Percentiles rank a stretch among this genome's conserved stretches.
These are phyloP conservation scores for Wallemia ichthyophaga DNA, from an alignment of 1,284 basidiomycete genomes.

Conservation along the genomic window DNA sequence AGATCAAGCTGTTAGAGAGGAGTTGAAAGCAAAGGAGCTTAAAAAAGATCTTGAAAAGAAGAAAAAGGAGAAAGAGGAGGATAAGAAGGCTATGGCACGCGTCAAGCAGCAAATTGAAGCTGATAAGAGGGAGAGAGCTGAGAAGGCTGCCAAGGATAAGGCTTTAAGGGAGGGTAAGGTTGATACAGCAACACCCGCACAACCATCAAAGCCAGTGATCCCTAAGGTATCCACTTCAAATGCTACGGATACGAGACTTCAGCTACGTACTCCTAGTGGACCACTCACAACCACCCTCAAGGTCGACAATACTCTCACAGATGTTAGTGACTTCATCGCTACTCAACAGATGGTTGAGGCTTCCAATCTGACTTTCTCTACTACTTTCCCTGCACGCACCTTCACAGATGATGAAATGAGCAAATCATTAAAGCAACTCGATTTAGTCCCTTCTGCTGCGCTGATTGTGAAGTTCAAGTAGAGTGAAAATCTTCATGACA, in stretches of 20 bases:
- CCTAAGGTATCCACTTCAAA: slow-evolving; percentile 16
- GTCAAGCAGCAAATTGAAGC: slow-evolving; percentile 77
- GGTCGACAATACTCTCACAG: slow-evolving; percentile 40
- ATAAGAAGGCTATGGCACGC: slow-evolving; percentile 47
- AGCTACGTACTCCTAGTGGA: not conserved
- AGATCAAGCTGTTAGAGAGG: slow-evolving; percentile 36
- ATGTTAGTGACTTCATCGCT: slow-evolving; percentile 61
- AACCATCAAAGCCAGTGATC: not conserved
- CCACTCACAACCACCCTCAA: slow-evolving; percentile 43
- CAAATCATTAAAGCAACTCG: not conserved
- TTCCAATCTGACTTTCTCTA: slow-evolving; percentile 41
- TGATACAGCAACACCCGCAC: slow-evolving; percentile 1
- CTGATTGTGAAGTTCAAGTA: not conserved
- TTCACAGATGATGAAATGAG: not conserved
- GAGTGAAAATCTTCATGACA: not conserved
- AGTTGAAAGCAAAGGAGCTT: slow-evolving; percentile 43
- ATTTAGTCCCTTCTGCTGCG: not conserved
- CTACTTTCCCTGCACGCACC: slow-evolving; percentile 47
- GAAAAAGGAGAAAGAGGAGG: slow-evolving; percentile 54
- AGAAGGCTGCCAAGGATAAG: slow-evolving; percentile 59
- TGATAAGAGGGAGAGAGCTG: slow-evolving; percentile 62
- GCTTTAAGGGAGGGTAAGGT: slow-evolving; percentile 41
- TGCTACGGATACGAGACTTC: slow-evolving; percentile 14
- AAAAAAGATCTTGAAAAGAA: slow-evolving; percentile 47
- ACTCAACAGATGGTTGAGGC: slow-evolving; percentile 34